Evolutionary conservation across 1,284 basidiomycete genomes (phyloP), one percentile per base, ranked within the genome.

Genomic region (Agaricales sp.): DNA sequence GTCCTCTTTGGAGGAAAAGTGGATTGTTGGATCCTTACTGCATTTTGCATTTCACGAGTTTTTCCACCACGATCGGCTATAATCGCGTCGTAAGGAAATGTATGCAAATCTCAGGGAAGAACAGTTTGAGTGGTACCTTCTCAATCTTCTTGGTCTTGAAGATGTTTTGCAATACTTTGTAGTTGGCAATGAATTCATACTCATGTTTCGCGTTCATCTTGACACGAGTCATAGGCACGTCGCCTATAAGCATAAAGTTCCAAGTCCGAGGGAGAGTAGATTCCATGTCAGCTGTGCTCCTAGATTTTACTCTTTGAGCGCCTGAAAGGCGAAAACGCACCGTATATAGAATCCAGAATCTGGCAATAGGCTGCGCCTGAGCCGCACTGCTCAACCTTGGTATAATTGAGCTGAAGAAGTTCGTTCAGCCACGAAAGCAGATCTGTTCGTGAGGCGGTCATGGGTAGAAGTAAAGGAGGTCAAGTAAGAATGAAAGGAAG

Each of bases 11-110:
- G 26, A n/a, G 18, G 48, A 37, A 11, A 2, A 38, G 23, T n/a
- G 21, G 20, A 47, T 50, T 23, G n/a, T 30, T n/a, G 38, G 49
- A 14, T 11, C 77, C 85, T 65, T 68, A 88, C 85, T 98, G 96
- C 95, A 99, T 99, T 74, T 98, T 98, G 75, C 95, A 99, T 69
- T 95, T 95, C 45, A 93, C 82, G 48, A 99, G 79, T 59, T 77
- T 85, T 57, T 97, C 94, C 22, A 99, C 87, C 1, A 80, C 88
- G 61, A 99, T 94, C 13, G 95, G 94, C 91, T 95, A 53, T 19
- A 45, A 24, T 22, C 18, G n/a, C 50, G 23, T 19, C 2, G 44
- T 55, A 38, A 49, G 50, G 2, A 39, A 20, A 38, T 19, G 14
- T 30, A 44, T 14, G 48, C 22, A 13, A 24, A 23, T 46, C 13